A percentile compares a stretch with the other conserved stretches of the same genome.
These are phyloP conservation scores for bread wheat (Triticum aestivum) DNA, from an alignment of 176 grass and related monocot genomes.

Conservation along the genomic window IWGSC_CS_RefSeq_v2.1 NC_057798.1:112990959-112991458, in stretches of 20 bases:
- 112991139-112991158: slow-evolving; percentile 39
- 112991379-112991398: background rate
- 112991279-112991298: slow-evolving; percentile 50
- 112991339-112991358: slow-evolving; percentile 59
- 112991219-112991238: slow-evolving; percentile 3
- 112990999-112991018: slow-evolving; percentile 40
- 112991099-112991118: slow-evolving; percentile 42
- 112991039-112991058: slow-evolving; percentile 57
- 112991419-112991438: background rate
- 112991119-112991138: slow-evolving; percentile 48
- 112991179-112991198: background rate
- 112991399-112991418: background rate
- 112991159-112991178: slow-evolving; percentile 20
- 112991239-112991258: slow-evolving; percentile 25
- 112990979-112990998: slow-evolving; percentile 28
- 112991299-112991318: slow-evolving; percentile 49
- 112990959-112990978: background rate
- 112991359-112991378: slow-evolving; percentile 28
- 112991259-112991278: slow-evolving; percentile 54
- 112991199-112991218: background rate
- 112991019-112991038: slow-evolving; percentile 68
- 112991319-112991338: background rate
- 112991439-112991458: background rate
- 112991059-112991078: slow-evolving; percentile 37
- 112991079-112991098: slow-evolving; percentile 61